Conservation (phyloP, 768 basidiomycete species). For the Tricholomella constricta region DNA sequence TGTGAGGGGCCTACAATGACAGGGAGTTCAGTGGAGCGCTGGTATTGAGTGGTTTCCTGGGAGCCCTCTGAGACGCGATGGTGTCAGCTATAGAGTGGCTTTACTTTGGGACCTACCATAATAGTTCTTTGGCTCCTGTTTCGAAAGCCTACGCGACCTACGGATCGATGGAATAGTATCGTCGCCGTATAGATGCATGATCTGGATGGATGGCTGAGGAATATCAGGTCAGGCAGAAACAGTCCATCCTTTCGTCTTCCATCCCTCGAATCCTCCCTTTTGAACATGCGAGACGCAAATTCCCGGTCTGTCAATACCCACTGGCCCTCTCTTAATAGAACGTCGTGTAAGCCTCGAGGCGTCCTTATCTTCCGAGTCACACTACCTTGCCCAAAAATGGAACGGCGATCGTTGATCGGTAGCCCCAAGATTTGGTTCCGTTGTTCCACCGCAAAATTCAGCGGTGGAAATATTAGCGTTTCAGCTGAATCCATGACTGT, state of each 20-base stretch:
- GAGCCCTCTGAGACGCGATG: conserved; percentile 1
- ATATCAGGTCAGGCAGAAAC: conserved; percentile 1
- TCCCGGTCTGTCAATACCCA: conserved; percentile 19
- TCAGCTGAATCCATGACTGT: too few species aligned
- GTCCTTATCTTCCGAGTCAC: conserved; percentile 1
- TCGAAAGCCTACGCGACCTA: conserved; percentile 47
- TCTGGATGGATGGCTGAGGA: neutral
- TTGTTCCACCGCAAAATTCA: conserved; percentile 1
- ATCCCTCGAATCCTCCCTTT: conserved; percentile 20
- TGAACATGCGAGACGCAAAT: conserved; percentile 19
- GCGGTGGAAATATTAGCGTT: neutral
- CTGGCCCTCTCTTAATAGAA: conserved; percentile 37
- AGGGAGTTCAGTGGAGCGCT: neutral
- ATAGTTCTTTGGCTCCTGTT: conserved; percentile 35
- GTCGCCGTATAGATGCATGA: conserved; percentile 16
- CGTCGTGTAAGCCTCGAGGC: conserved; percentile 41
- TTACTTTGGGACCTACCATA: conserved; percentile 21
- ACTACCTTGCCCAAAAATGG: conserved; percentile 6
- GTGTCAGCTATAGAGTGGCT: neutral
- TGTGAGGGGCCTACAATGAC: neutral
- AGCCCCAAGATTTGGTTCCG: conserved; percentile 11
- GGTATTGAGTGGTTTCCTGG: conserved; percentile 7
- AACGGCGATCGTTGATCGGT: conserved; percentile 5
- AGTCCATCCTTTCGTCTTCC: neutral
- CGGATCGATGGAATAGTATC: conserved; percentile 23